Conservation (phyloP, 1,284 basidiomycete genomes). For the Melampsora americana region DNA sequence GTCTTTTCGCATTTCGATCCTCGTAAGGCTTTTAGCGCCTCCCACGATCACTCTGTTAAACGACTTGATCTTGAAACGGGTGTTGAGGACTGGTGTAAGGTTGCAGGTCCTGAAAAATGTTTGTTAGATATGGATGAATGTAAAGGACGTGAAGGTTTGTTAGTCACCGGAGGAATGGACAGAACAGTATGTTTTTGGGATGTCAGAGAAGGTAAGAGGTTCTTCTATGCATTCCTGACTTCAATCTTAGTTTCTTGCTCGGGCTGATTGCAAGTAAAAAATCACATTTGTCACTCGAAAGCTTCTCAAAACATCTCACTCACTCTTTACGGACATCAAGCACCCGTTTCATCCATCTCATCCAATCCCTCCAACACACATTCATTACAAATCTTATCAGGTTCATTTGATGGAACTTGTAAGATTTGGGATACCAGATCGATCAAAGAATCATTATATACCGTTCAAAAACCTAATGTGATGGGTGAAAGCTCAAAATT, state of each 20-base stretch:
- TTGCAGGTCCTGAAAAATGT: conserved; percentile 60
- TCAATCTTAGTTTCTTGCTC: conserved; percentile 58
- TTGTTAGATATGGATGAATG: conserved; percentile 56
- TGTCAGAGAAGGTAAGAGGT: conserved; percentile 54
- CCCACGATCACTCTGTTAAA: conserved; percentile 58
- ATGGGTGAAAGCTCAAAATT: neutral
- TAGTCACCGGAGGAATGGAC: conserved; percentile 59
- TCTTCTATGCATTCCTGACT: neutral
- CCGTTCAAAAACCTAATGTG: conserved; percentile 42
- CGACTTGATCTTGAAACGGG: conserved; percentile 58
- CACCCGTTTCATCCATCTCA: conserved; percentile 70
- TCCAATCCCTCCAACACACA: conserved; percentile 63
- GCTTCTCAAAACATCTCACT: conserved; percentile 61
- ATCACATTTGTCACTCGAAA: conserved; percentile 68
- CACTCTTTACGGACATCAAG: conserved; percentile 64
- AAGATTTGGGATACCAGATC: conserved; percentile 79
- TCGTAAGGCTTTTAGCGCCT: conserved; percentile 51
- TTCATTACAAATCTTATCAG: conserved; percentile 65
- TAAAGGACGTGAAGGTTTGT: conserved; percentile 54
- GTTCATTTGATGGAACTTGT: conserved; percentile 75
- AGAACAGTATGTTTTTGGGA: conserved; percentile 59
- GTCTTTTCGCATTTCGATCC: conserved; percentile 57
- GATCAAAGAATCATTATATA: conserved; percentile 63
- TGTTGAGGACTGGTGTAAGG: conserved; percentile 62
- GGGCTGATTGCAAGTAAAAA: conserved; percentile 67